These are phyloP conservation scores for Apiospora aurea DNA, from an alignment of 2,329 filamentous ascomycete genomes.

Conservation along the genomic window DNA sequence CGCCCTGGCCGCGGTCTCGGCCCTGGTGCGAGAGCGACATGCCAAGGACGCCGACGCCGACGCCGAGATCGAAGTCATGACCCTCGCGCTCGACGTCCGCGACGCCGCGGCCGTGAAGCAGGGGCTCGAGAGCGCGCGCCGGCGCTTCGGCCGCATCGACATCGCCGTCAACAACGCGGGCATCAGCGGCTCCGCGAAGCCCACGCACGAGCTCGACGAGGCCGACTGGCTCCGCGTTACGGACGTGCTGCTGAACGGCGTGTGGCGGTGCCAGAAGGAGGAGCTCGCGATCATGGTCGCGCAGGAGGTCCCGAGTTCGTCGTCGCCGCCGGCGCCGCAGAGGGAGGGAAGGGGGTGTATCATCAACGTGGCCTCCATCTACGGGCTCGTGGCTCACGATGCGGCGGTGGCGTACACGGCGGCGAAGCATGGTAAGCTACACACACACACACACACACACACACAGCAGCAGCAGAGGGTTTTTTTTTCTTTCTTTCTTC, in stretches of 20 bases:
- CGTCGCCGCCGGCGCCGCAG: conserved; percentile 34
- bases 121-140: conserved; percentile 49
- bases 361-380: conserved; percentile 62
- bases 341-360: conserved; percentile 56
- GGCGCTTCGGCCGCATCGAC: conserved; percentile 60
- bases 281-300: conserved; percentile 58
- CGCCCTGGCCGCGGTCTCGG: conserved; percentile 41
- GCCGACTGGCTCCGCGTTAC: conserved; percentile 59
- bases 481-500: too few relatives aligned
- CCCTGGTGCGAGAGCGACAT: conserved; percentile 45
- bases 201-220: conserved; percentile 54
- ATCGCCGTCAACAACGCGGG: conserved; percentile 64
- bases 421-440: conserved; percentile 57
- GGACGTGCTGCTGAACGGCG: conserved; percentile 61
- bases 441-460: neutral
- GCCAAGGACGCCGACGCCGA: conserved; percentile 40
- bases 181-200: conserved; percentile 49
- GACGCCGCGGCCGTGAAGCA: conserved; percentile 50
- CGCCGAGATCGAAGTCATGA: conserved; percentile 46
- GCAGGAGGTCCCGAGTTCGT: conserved; percentile 49
- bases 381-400: conserved; percentile 51
- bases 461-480: too few relatives aligned
- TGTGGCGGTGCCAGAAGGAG: conserved; percentile 64
- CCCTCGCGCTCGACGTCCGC: conserved; percentile 54
- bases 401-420: conserved; percentile 56